A percentile compares a stretch with the other conserved stretches of the same genome.
phyloP scores from a whole-genome alignment of 1,284 basidiomycete species.

The Ustilago nuda region DNA sequence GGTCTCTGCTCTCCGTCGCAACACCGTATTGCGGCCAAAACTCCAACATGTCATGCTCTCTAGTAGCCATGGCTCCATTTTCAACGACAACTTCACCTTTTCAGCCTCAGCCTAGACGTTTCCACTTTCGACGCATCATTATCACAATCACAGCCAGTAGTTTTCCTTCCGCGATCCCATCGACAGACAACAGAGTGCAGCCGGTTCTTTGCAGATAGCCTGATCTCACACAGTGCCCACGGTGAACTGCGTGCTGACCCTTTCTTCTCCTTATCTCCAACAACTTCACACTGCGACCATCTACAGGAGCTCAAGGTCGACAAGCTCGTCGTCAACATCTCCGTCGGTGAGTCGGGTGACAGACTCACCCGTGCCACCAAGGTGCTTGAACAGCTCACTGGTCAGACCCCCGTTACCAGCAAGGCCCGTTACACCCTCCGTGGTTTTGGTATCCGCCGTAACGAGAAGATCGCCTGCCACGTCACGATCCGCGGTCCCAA shows the following conservation, averaged over 20 bases:
- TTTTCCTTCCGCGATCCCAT: not conserved
- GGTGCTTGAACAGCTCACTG: slow-evolving; percentile 98
- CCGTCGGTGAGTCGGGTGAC: slow-evolving; percentile 99
- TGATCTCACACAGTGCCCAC: too few relatives aligned
- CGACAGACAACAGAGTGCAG: slow-evolving; percentile 9
- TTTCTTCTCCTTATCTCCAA: not conserved
- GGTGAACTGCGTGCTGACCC: slow-evolving; percentile 8
- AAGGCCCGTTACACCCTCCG: slow-evolving; percentile 99
- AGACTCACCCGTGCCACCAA: slow-evolving; percentile 98
- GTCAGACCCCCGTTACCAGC: slow-evolving; percentile 98
- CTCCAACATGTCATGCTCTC: too few relatives aligned
- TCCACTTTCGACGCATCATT: not conserved
- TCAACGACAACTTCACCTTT: not conserved
- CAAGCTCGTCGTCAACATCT: slow-evolving; percentile 99
- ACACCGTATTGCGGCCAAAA: too few relatives aligned
- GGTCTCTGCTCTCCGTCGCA: too few relatives aligned
- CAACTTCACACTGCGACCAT: not conserved
- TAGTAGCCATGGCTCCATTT: not conserved
- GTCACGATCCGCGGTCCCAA: slow-evolving; percentile 99
- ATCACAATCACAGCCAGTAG: not conserved
- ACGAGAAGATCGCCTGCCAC: slow-evolving; percentile 99
- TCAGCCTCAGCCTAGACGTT: too few relatives aligned
- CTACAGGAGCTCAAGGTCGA: slow-evolving; percentile 89
- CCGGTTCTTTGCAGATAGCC: not conserved
- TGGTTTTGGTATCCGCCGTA: slow-evolving; percentile 98